phyloP scores from a whole-genome alignment of 2,329 filamentous ascomycete genomes.

The Cordyceps cicadae region DNA sequence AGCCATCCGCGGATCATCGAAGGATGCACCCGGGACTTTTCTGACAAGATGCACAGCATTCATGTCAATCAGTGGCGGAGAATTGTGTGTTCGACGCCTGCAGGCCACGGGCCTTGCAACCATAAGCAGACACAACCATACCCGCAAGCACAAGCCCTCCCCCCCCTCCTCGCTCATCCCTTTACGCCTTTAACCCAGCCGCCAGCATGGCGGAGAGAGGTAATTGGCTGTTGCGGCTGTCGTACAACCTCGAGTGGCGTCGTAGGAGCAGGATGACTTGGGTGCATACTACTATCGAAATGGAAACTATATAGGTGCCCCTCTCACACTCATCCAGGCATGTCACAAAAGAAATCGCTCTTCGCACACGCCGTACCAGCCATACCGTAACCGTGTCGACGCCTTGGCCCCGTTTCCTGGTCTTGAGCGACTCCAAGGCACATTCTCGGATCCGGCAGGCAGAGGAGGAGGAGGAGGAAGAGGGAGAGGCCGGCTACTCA shows the following conservation, averaged over 20 bases:
- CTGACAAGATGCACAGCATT: conserved; percentile 11
- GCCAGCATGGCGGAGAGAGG: background rate
- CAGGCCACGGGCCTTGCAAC: background rate
- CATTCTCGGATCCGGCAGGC: conserved; percentile 1
- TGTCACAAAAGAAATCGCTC: conserved; percentile 11
- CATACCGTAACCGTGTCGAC: background rate
- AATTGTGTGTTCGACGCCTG: conserved; percentile 1
- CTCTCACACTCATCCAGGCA: conserved; percentile 1
- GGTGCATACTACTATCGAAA: conserved; percentile 10
- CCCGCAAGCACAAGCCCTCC: background rate
- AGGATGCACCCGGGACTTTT: conserved; percentile 10
- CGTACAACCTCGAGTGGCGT: conserved; percentile 9
- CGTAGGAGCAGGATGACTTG: conserved; percentile 8
- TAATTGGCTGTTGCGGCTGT: conserved; percentile 8
- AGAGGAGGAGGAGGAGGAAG: background rate
- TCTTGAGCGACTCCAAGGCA: conserved; percentile 8
- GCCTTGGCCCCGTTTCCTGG: conserved; percentile 4
- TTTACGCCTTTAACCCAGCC: conserved; percentile 1
- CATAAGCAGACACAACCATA: background rate
- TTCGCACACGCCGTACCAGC: background rate
- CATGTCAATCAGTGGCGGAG: conserved; percentile 9
- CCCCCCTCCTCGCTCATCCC: background rate
- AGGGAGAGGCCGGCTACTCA: background rate
- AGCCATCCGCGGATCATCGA: conserved; percentile 5
- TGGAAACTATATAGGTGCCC: conserved; percentile 10